Evolutionary conservation across 2,329 filamentous ascomycete genomes (phyloP).

Genomic region (Fusarium piperis): DNA sequence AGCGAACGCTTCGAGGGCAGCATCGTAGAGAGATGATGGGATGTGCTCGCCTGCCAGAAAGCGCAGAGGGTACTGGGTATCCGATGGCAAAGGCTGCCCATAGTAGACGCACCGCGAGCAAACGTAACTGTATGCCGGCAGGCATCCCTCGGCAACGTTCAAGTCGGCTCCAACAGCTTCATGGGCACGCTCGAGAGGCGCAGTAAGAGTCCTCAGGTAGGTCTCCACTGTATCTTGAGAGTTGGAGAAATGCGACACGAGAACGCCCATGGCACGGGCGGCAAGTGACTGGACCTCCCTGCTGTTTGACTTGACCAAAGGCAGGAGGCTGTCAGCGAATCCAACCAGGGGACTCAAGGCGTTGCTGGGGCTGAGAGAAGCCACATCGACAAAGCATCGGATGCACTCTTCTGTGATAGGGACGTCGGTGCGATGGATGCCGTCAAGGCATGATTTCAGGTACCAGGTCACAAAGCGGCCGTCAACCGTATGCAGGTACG

Average conservation of each 20-base stretch:
- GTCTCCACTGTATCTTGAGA: conserved; percentile 45
- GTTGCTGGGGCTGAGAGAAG: conserved; percentile 60
- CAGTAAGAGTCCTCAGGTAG: conserved; percentile 46
- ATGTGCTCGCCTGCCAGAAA: conserved; percentile 46
- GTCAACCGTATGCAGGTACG: conserved; percentile 59
- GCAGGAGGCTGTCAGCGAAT: conserved; percentile 63
- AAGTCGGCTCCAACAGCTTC: conserved; percentile 55
- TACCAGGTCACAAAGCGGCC: conserved; percentile 53
- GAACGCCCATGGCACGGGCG: conserved; percentile 78
- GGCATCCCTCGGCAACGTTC: conserved; percentile 58
- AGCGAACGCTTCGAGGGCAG: conserved; percentile 55
- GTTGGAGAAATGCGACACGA: conserved; percentile 72
- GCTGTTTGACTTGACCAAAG: conserved; percentile 76
- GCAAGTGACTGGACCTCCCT: conserved; percentile 72
- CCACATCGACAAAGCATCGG: conserved; percentile 63
- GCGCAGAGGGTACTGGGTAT: conserved; percentile 43
- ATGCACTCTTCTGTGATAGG: conserved; percentile 59
- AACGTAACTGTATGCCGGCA: conserved; percentile 57
- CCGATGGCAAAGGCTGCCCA: conserved; percentile 42
- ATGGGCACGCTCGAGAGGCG: conserved; percentile 57
- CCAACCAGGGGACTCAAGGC: conserved; percentile 60
- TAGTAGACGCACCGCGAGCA: conserved; percentile 59
- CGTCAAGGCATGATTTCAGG: conserved; percentile 66
- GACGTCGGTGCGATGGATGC: conserved; percentile 58
- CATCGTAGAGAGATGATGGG: conserved; percentile 52